Percentiles rank a stretch among this genome's conserved stretches.
Evolutionary conservation across 2,329 filamentous ascomycete species (phyloP).

Genomic region (Chaetomiaceae sp.): DNA sequence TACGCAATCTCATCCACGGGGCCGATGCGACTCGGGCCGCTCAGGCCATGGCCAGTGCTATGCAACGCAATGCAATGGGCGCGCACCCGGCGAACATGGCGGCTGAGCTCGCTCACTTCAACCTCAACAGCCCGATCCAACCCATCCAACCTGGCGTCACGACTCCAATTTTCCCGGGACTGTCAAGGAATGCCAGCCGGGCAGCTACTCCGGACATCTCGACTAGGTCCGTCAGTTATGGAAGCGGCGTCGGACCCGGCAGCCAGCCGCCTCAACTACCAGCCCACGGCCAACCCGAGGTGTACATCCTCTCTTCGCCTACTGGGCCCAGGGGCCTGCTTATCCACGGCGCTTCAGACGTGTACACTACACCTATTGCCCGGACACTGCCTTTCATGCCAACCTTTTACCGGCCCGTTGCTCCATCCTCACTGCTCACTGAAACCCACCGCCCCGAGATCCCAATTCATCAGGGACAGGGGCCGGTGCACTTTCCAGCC

Average conservation of each 20-base stretch:
- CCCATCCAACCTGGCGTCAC: conserved; percentile 42
- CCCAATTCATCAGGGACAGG: conserved; percentile 28
- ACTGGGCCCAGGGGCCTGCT: conserved; percentile 55
- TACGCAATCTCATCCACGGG: conserved; percentile 43
- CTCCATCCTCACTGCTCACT: conserved; percentile 9
- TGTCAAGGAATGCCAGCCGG: conserved; percentile 42
- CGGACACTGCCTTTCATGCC: not conserved
- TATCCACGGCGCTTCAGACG: conserved; percentile 47
- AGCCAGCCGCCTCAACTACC: not conserved
- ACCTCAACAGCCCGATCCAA: conserved; percentile 31
- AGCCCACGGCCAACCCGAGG: conserved; percentile 39
- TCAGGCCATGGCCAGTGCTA: conserved; percentile 42
- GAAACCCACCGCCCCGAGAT: not conserved
- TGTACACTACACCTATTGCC: conserved; percentile 45
- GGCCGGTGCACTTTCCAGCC: conserved; percentile 25
- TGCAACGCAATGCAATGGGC: conserved; percentile 49
- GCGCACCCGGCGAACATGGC: conserved; percentile 39
- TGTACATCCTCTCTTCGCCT: conserved; percentile 59
- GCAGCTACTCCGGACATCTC: conserved; percentile 45
- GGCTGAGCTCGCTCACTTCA: conserved; percentile 24
- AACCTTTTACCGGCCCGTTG: conserved; percentile 2
- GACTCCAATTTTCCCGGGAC: conserved; percentile 34
- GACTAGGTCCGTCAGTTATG: conserved; percentile 32
- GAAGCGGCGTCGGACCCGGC: conserved; percentile 24
- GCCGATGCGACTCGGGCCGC: conserved; percentile 44